Base-by-base conservation (phyloP, 2,329 filamentous ascomycete species). In the Apiospora koreana region DNA sequence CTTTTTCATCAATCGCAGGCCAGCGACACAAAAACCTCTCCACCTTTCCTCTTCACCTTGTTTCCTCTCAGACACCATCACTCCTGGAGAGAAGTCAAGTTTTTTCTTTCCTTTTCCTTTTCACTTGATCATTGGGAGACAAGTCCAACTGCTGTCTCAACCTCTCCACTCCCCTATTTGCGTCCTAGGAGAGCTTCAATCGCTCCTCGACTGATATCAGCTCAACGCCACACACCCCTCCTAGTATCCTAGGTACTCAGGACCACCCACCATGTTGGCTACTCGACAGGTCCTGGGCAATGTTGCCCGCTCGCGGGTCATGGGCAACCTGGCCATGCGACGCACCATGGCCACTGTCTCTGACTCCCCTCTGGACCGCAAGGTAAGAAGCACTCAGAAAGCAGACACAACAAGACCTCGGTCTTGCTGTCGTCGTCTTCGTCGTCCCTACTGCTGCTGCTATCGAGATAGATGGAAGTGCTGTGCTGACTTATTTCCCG, bases 281-380 rank as follows among this genome's bases (percentile, higher is more conserved):
- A 89, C 91, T 81, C 87, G 91, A 86, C 90, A 92, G 86, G 85
- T 91, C 83, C 86, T 91, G 86, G 89, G 89, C 86, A 83, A 81
- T 78, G 81, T 88, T 77, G 87, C 89, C 86, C 89, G 90, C 79
- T 85, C 84, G 80, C 78, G 85, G 73, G 81, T 81, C 77, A 81
- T 84, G 78, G 84, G 85, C 82, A 84, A 90, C 87, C 83, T 91
- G 79, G 85, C 88, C 80, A 82, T 91, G 79, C 88, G 91, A 77
- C 87, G 91, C 77, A 82, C 82, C 82, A 91, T 98, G 87, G 95
- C 95, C 74, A 97, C 95, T 77, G 92, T 94, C 80, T 88, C 90
- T 79, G 94, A 97, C 85, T 91, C 91, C 80, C 90, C 94, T 78
- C 91, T 99, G 77, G 93, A 95, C 86, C 91, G 91, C 86, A 97